These are phyloP conservation scores for Fusarium fracticaudum DNA, from an alignment of 2,329 filamentous ascomycete genomes.

Conservation along the genomic window DNA sequence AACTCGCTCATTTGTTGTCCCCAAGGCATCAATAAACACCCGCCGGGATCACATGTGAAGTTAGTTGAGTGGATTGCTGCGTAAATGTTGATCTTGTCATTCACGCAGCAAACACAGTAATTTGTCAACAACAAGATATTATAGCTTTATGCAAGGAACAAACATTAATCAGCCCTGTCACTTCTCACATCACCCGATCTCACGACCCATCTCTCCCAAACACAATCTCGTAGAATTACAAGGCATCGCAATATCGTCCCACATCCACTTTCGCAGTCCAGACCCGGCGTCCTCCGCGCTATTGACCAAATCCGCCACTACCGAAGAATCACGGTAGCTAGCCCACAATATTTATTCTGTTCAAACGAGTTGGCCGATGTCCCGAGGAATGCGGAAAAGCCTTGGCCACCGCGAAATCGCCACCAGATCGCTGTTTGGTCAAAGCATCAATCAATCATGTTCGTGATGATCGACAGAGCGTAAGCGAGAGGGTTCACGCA, in stretches of 20 bases:
- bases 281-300: neutral
- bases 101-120: neutral
- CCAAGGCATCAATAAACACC: no score
- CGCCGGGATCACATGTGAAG: no score
- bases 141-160: neutral
- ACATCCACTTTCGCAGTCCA: neutral
- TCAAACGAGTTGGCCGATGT: neutral
- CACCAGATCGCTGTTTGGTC: neutral
- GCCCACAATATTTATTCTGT: neutral
- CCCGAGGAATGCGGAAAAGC: neutral
- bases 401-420: neutral
- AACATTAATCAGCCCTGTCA: constrained; percentile 6
- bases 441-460: neutral
- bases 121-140: neutral
- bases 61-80: fast-evolving
- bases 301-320: neutral
- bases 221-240: neutral
- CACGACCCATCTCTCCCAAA: no score
- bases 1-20: neutral
- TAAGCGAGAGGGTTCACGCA: neutral
- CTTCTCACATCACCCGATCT: neutral
- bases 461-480: neutral
- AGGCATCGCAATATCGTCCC: neutral
- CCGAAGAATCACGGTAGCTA: neutral
- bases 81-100: neutral